Conservation (phyloP, 202 grass and related monocot species). For the Panicum hallii region DNA sequence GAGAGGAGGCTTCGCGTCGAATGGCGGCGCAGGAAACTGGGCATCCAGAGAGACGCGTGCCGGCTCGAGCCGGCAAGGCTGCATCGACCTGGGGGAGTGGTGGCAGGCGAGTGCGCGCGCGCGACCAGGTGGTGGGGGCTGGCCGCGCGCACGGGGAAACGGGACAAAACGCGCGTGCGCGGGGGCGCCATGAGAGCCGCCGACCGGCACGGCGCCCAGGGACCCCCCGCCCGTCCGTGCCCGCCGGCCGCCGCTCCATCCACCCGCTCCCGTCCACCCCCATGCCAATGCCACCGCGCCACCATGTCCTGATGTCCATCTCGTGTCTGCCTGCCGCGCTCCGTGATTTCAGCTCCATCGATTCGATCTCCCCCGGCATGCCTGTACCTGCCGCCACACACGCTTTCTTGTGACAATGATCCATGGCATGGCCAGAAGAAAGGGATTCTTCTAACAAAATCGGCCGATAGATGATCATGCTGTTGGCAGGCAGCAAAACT, state of each 20-base stretch:
- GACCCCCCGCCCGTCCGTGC: too few relatives aligned
- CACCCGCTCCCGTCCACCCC: not conserved
- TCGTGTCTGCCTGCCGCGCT: not conserved
- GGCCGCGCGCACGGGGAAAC: slow-evolving; percentile 39
- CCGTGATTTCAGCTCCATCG: slow-evolving; percentile 17
- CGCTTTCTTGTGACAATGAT: not conserved
- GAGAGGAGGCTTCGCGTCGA: not conserved
- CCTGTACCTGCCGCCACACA: not conserved
- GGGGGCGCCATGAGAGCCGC: slow-evolving; percentile 52
- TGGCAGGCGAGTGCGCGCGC: not conserved
- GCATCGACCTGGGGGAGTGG: not conserved
- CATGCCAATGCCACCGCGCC: not conserved
- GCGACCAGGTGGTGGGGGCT: slow-evolving; percentile 38
- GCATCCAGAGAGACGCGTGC: not conserved
- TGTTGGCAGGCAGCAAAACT: not conserved
- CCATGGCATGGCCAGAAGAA: not conserved
- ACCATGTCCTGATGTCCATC: not conserved
- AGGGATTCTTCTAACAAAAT: not conserved
- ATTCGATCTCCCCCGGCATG: not conserved
- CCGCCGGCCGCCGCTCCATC: too few relatives aligned
- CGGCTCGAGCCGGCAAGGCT: slow-evolving; percentile 17
- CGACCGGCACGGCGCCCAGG: slow-evolving; percentile 25
- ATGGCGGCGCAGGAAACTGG: not conserved
- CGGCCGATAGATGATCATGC: not conserved
- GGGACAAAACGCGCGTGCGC: slow-evolving; percentile 57